These are phyloP conservation scores for Trichomonascus vanleenenianus DNA, from an alignment of 805 yeast genomes.

Conservation along the genomic window DNA sequence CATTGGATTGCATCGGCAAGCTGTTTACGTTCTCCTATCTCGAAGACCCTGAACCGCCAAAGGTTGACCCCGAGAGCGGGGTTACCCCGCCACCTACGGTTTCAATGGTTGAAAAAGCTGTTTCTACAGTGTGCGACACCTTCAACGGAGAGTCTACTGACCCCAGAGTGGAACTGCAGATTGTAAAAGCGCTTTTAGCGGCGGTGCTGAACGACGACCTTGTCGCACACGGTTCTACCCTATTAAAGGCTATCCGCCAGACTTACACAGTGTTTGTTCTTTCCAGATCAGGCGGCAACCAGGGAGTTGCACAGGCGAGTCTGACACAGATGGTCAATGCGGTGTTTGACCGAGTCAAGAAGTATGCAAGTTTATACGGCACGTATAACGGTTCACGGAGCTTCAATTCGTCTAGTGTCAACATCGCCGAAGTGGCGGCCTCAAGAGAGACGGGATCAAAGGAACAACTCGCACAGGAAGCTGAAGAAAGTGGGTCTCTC, in stretches of 20 bases:
- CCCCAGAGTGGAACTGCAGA: constrained; percentile 82
- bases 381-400: background rate
- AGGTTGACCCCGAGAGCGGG: constrained; percentile 31
- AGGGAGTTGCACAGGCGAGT: constrained; percentile 92
- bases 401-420: background rate
- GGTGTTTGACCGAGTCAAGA: constrained; percentile 62
- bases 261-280: constrained; percentile 87
- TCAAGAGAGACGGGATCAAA: background rate
- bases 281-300: constrained; percentile 74
- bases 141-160: constrained; percentile 92
- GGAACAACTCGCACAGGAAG: background rate
- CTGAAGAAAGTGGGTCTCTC: background rate
- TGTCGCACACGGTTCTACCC: constrained; percentile 84
- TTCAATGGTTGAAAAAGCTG: constrained; percentile 68
- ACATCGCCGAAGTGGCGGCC: background rate
- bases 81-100: constrained; percentile 49
- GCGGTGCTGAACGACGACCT: constrained; percentile 73
- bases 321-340: constrained; percentile 83
- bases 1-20: constrained; percentile 82
- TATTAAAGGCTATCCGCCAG: constrained; percentile 85
- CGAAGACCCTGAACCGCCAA: constrained; percentile 30
- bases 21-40: constrained; percentile 80
- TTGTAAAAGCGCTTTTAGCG: constrained; percentile 83
- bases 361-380: no score
- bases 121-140: constrained; percentile 74